Base-by-base conservation (phyloP, 768 basidiomycete species). In the Suillus subluteus region DNA sequence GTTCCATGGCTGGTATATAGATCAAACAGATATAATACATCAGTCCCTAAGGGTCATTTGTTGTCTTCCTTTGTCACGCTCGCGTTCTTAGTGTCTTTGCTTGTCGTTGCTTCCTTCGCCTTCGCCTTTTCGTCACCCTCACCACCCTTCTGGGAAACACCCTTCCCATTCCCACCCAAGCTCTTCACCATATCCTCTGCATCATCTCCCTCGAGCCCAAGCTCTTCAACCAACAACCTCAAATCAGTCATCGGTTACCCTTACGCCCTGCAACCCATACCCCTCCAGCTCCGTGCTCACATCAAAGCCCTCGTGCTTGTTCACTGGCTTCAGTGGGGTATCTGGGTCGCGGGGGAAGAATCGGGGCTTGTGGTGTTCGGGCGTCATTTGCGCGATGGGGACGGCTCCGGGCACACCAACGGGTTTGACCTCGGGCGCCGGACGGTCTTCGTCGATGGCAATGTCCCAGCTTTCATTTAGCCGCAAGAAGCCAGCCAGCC, bases 321-420 rank as follows among this genome's bases (percentile, higher is more conserved):
- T 89, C 56, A 84, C 82, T 4, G 88, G 85, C 66, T 81, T 85
- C 56, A 82, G 74, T 15, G 85, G 85, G n/a, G 83, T 83, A 15
- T 76, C 72, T 0, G 79, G 75, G 50, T 80, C 75, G 50, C 70
- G 73, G 61, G 86, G 83, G 48, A 87, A 81, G 58, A 87, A 81
- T 71, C 86, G 85, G 64, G 82, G 83, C 72, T 81, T 87, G 71
- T 94, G 82, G 58, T 83, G 89, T 48, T 90, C 86, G n/a, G 91
- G 90, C 8, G 89, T 91, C 90, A 94, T 94, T 73, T 94, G 87
- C 9, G 88, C 79, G 12, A 93, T 91, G 9, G 87, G 82, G 37
- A 85, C 81, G 0, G 91, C 94, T 4, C 94, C 94, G 3, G 94
- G 92, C 7, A 95, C 91, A 64, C 93, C 94, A 62, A 94, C 84